These are phyloP conservation scores for Climacium dendroides DNA, from an alignment of 225 moss, liverwort and hornwort genomes.

Conservation along the genomic window DNA sequence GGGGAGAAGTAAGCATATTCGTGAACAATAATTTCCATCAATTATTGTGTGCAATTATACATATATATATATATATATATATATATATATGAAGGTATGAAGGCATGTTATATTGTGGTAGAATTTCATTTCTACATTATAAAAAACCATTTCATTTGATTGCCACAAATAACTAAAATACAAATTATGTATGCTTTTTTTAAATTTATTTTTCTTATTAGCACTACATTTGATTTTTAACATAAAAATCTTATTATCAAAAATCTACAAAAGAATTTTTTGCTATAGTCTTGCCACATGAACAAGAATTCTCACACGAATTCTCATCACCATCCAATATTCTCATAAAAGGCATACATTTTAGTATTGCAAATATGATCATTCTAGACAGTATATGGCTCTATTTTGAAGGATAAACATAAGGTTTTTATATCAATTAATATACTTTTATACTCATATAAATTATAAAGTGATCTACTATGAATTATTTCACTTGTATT, in stretches of 20 bases:
- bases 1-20: rapidly evolving
- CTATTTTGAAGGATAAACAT: rapidly evolving
- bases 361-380: neutral
- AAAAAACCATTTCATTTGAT: neutral
- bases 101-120: neutral
- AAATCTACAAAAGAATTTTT: neutral
- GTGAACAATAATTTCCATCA: rapidly evolving
- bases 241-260: neutral
- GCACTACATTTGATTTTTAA: no score
- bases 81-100: no score
- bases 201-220: neutral
- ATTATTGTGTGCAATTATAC: neutral
- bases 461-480: neutral
- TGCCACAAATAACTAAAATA: neutral
- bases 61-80: no score
- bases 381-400: neutral
- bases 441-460: neutral
- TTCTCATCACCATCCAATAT: neutral
- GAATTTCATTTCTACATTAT: neutral
- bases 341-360: neutral
- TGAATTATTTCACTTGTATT: neutral
- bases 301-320: no score
- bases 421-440: neutral
- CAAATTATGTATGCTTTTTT: no score
- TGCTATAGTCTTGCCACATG: rapidly evolving